Conservation (phyloP, 208 protist species). For the Leishmania martiniquensis region DNA sequence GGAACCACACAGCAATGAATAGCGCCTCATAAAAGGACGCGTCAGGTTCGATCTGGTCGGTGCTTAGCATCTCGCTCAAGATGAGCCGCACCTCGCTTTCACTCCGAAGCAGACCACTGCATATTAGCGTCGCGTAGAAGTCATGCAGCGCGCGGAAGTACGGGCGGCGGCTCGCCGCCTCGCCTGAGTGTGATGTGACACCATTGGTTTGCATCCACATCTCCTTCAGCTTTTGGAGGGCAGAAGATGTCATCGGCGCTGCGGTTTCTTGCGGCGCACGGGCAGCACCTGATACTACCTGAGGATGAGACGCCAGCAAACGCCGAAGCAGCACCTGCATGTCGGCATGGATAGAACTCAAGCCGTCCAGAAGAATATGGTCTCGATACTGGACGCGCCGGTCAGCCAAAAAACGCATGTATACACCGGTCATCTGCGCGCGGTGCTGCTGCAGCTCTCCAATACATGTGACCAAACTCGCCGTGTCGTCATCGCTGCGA, state of each 20-base stretch:
- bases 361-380: slow-evolving; percentile 4
- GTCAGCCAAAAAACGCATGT: slow-evolving; percentile 18
- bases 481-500: neutral
- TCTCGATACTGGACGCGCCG: slow-evolving; percentile 24
- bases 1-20: slow-evolving; percentile 26
- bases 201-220: slow-evolving; percentile 26
- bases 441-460: neutral
- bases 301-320: neutral
- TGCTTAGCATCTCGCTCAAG: slow-evolving; percentile 49
- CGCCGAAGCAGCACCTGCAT: slow-evolving; percentile 7
- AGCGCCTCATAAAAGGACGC: slow-evolving; percentile 50
- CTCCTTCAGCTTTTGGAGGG: slow-evolving; percentile 29
- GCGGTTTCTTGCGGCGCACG: neutral
- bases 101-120: slow-evolving; percentile 33
- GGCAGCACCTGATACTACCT: neutral
- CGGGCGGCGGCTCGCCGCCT: neutral
- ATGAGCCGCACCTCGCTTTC: slow-evolving; percentile 49
- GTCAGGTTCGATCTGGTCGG: slow-evolving; percentile 59
- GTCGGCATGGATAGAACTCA: slow-evolving; percentile 3
- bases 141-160: slow-evolving; percentile 20
- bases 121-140: slow-evolving; percentile 64
- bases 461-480: neutral
- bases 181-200: slow-evolving; percentile 3
- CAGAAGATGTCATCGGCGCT: slow-evolving; percentile 15
- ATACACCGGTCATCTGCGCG: neutral